Base-by-base conservation (phyloP, 2,329 filamentous ascomycete genomes). In the Sodiomyces alkalinus region DNA sequence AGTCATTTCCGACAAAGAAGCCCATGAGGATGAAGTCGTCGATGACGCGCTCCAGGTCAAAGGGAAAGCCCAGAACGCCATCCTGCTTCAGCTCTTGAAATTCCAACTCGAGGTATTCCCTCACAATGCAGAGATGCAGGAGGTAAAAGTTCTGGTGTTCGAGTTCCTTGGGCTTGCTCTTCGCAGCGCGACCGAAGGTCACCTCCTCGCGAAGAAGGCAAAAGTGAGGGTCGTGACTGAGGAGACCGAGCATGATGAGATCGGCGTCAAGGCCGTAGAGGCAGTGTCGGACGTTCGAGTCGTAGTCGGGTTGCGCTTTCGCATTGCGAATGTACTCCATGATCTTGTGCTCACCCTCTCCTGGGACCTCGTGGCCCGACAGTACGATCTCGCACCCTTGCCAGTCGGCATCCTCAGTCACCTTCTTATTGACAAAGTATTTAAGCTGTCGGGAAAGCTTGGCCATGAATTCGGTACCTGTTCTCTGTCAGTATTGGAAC, bases 11-110 rank as follows among this genome's bases (percentile, higher is more conserved):
- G 44, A 98, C 83, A 53, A 98, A 98, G 60, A 98, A 98, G 26
- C 86, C 87, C 85, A 98, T 94, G 35, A 98, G 70, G 49, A 98
- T 96, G 54, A 98, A 98, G 62, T 98, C 90, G 51, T 98, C 90
- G 57, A 98, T 96, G 46, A 98, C 74, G 38, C 80, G 74, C 60
- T 98, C 90, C 66, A 98, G 78, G 47, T 98, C 80, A 48, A 92
- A 98, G 27, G 72, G 62, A 43, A 94, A 86, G 22, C 60, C 64
- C 41, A 93, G 62, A 41, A 62, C 60, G 12, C 75, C 79, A 14
- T 78, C 68, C 45, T 76, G 58, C 52, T 90, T 75, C 41, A 98
- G 59, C 39, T 94, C 86, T 53, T 94, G 86, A 48, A 98, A 98
- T 49, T 98, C 90, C 49, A 96, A 60, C 53, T 94, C 90, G 43